Conservation (phyloP, 2,329 filamentous ascomycete species). For the Rutstroemia sp. region DNA sequence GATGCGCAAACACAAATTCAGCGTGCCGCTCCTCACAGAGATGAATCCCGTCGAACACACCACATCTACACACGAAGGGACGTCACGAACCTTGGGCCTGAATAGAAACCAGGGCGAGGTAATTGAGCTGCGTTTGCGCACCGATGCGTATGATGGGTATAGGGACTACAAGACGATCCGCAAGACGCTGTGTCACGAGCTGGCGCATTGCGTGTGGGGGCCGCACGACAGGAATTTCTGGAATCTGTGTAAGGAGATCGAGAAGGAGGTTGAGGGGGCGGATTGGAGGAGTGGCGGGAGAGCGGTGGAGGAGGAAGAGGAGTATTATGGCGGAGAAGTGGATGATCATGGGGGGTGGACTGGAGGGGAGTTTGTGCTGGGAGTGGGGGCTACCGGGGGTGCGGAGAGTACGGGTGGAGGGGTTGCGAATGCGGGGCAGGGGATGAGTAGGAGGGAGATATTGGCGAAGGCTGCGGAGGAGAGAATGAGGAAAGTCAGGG, state of each 20-base stretch:
- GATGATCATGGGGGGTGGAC: conserved; percentile 71
- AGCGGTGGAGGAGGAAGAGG: conserved; percentile 51
- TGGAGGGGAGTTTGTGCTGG: conserved; percentile 71
- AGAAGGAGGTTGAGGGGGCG: conserved; percentile 71
- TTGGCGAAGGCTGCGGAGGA: conserved; percentile 69
- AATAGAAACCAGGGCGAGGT: conserved; percentile 85
- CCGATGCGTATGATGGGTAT: conserved; percentile 90
- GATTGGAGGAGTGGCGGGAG: conserved; percentile 72
- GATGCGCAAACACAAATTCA: conserved; percentile 81
- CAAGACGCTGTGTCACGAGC: conserved; percentile 88
- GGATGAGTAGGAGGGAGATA: conserved; percentile 64
- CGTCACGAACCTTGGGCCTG: conserved; percentile 71
- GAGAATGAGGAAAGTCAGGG: conserved; percentile 26
- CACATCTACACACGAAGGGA: conserved; percentile 58
- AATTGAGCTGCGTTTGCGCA: conserved; percentile 85
- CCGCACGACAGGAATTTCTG: conserved; percentile 85
- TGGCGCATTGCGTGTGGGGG: conserved; percentile 84
- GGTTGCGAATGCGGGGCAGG: conserved; percentile 24
- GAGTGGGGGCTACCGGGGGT: conserved; percentile 40
- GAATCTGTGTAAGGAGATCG: conserved; percentile 80
- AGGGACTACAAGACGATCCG: conserved; percentile 87
- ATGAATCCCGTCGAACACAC: conserved; percentile 90
- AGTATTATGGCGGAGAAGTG: conserved; percentile 44
- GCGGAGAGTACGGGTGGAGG: conserved; percentile 29
- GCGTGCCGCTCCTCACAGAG: conserved; percentile 80